Conservation (phyloP, 2,329 filamentous ascomycete genomes). For the Calonectria multiphialidica region DNA sequence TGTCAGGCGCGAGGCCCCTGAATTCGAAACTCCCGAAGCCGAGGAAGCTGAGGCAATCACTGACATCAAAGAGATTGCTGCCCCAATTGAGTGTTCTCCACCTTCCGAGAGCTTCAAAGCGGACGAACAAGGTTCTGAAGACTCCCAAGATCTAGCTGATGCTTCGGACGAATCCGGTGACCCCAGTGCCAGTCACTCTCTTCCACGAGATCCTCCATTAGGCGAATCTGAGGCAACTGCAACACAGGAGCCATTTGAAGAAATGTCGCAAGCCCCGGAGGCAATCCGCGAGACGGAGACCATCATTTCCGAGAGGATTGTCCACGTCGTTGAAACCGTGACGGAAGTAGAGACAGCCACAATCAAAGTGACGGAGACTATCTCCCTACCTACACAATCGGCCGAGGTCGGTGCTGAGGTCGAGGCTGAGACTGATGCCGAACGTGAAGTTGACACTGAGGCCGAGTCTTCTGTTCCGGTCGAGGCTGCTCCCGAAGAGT, state of each 20-base stretch:
- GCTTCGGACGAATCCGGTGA: constrained; percentile 28
- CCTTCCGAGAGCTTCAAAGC: background rate
- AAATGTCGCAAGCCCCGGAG: constrained; percentile 1
- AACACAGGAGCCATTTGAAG: constrained; percentile 3
- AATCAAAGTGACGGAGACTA: constrained; percentile 42
- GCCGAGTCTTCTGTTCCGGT: background rate
- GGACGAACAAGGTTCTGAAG: constrained; percentile 2
- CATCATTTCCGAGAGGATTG: constrained; percentile 38
- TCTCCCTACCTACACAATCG: constrained; percentile 28
- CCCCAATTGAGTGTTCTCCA: background rate
- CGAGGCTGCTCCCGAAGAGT: background rate
- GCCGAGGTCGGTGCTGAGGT: background rate
- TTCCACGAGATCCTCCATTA: constrained; percentile 12
- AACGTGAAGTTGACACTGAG: background rate
- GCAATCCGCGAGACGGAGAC: constrained; percentile 38
- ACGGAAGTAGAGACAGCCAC: constrained; percentile 50
- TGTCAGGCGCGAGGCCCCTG: background rate
- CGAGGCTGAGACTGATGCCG: constrained; percentile 5
- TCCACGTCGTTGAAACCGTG: constrained; percentile 52
- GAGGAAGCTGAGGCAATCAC: background rate
- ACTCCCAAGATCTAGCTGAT: background rate
- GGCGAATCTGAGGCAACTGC: background rate
- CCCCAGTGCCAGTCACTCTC: constrained; percentile 38
- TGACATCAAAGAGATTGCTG: constrained; percentile 11
- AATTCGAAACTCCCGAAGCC: constrained; percentile 19